Evolutionary conservation across 2,329 filamentous ascomycete species (phyloP), one percentile per base, ranked within the genome.

Genomic region (Sporothrix inflata): DNA sequence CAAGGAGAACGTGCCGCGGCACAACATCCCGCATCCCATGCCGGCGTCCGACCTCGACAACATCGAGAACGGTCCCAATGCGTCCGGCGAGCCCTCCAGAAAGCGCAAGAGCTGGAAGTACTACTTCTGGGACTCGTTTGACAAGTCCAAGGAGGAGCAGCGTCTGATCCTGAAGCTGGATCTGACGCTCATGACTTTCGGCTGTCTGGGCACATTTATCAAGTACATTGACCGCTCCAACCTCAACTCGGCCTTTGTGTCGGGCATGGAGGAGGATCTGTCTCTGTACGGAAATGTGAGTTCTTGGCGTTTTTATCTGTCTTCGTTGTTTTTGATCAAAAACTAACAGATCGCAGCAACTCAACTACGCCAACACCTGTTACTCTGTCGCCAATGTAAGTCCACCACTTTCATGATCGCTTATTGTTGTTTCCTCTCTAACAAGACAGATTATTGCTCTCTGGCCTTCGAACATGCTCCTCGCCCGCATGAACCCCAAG

Each of bases 261-360:
- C 70, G 0, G 74, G 74, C 16, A 75, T 75, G 74, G 57, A 75
- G 40, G 74, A 75, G 47, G 72, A 75, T 8, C 9, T 75, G 49
- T 1, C 8, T n/a, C 70, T 75, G 11, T 75, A 55, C 11, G 72
- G 74, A 24, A 75, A 75, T 61, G 74, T 74, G 47, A 30, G 73
- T 42, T 42, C 7, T 63, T 57, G 24, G 27, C 40, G 27, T 53
- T 34, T 14, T 30, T 6, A 5, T 34, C 3, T n/a, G 4, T 34
- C 11, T 8, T 19, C 4, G 24, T 16, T n/a, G 1, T 4, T 40
- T 16, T 14, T 40, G 27, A 60, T 14, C 21, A 4, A 24, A 40
- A 21, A 40, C 57, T 61, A 40, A 61, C 57, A 1, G 14, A 7
- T 19, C 8, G n/a, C 61, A 74, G 71, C 34, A 75, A 70, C 63